Percentiles rank a stretch among this genome's conserved stretches.
Evolutionary conservation across 108 stramenopile genomes (phyloP).

Genomic region (Cyclotella choctawhatcheeana): DNA sequence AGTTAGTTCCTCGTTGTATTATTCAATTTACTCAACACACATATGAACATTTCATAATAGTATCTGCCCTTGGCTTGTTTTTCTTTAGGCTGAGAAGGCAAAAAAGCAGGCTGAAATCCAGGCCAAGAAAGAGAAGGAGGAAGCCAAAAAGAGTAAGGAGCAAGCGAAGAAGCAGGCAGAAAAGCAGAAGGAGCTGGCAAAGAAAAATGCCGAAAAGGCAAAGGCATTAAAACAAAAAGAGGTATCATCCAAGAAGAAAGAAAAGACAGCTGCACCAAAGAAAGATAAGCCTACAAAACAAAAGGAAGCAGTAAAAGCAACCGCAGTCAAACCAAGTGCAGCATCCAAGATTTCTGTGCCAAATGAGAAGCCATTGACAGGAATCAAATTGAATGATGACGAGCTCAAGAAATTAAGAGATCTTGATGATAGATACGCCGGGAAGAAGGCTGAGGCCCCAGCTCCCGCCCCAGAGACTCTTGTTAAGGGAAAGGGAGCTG

Average conservation of each 20-base stretch:
- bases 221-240: background rate
- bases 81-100: slow-evolving; percentile 2
- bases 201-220: background rate
- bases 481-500: background rate
- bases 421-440: slow-evolving; percentile 17
- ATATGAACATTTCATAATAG: too few relatives aligned
- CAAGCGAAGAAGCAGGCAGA: slow-evolving; percentile 7
- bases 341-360: background rate
- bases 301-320: background rate
- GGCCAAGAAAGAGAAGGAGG: background rate
- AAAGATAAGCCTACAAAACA: background rate
- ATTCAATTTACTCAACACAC: too few relatives aligned
- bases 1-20: too few relatives aligned
- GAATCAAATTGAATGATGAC: slow-evolving; percentile 16
- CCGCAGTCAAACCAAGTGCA: background rate
- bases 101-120: slow-evolving; percentile 3
- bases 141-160: slow-evolving; percentile 10
- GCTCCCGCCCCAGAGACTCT: slow-evolving; percentile 1
- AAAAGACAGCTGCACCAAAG: background rate
- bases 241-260: background rate
- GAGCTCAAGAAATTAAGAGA: slow-evolving; percentile 11
- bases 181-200: slow-evolving; percentile 6
- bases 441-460: slow-evolving; percentile 10
- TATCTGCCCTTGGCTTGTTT: too few relatives aligned
- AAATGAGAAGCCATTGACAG: slow-evolving; percentile 5